A percentile compares a stretch with the other conserved stretches of the same genome.
Evolutionary conservation across 768 basidiomycete species (phyloP).

Genomic region (Hortiboletus campestris): DNA sequence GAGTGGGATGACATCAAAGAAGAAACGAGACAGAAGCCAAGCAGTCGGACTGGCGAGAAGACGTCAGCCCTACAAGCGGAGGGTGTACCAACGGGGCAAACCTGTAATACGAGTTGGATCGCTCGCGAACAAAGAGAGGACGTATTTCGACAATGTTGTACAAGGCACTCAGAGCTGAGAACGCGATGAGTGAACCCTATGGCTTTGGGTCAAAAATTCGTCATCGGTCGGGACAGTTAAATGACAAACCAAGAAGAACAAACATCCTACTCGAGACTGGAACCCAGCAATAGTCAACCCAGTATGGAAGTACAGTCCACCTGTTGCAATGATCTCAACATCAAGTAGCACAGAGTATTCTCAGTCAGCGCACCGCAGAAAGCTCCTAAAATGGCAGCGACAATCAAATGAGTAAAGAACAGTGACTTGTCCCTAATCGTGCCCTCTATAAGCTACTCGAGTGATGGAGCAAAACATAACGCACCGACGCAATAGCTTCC

Average conservation of each 20-base stretch:
- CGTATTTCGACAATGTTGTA: slow-evolving; percentile 85
- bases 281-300: slow-evolving; percentile 84
- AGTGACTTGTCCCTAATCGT: slow-evolving; percentile 69
- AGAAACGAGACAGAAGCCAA: slow-evolving; percentile 85
- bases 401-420: slow-evolving; percentile 73
- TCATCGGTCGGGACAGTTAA: not conserved
- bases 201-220: slow-evolving; percentile 5
- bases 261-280: slow-evolving; percentile 87
- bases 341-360: not conserved
- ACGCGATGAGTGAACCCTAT: slow-evolving; percentile 87
- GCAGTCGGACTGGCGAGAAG: slow-evolving; percentile 63
- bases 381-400: slow-evolving; percentile 74
- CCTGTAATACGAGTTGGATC: slow-evolving; percentile 86
- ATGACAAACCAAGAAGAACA: slow-evolving; percentile 80
- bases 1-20: slow-evolving; percentile 89
- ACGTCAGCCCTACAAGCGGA: not conserved
- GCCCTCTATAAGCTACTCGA: not conserved
- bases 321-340: slow-evolving; percentile 33
- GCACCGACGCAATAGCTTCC: slow-evolving; percentile 74
- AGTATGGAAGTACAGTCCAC: slow-evolving; percentile 85
- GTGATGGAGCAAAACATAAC: slow-evolving; percentile 5
- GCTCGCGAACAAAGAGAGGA: slow-evolving; percentile 85
- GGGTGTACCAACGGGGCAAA: slow-evolving; percentile 23
- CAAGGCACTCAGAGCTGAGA: slow-evolving; percentile 86
- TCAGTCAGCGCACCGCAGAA: slow-evolving; percentile 63